Evolutionary conservation across 2,329 filamentous ascomycete genomes (phyloP).

Genomic region (Trichoderma breve): DNA sequence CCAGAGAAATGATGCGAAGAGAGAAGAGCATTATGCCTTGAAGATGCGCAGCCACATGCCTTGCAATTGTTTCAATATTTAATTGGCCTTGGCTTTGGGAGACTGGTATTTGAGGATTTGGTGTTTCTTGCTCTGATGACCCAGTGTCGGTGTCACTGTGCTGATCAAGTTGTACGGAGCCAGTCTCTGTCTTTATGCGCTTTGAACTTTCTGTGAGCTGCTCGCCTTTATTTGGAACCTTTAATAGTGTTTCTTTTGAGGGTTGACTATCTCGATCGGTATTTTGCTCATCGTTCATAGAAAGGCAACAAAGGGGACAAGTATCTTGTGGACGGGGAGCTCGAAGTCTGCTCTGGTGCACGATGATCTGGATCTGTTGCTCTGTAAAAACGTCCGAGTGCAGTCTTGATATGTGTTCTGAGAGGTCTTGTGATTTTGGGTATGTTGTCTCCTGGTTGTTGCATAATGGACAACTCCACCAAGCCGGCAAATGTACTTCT

Average conservation of each 20-base stretch:
- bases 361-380: neutral
- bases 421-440: neutral
- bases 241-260: neutral
- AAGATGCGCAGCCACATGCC: neutral
- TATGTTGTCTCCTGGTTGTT: neutral
- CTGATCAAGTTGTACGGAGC: neutral
- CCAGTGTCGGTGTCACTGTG: neutral
- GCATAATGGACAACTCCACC: conserved; percentile 20
- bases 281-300: neutral
- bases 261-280: neutral
- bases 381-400: neutral
- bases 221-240: rapidly evolving
- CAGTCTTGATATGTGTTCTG: neutral
- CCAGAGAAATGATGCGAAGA: neutral
- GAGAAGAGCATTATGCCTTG: conserved; percentile 3
- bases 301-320: conserved; percentile 6
- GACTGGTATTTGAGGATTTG: neutral
- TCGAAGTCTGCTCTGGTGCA: neutral
- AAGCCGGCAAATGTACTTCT: conserved; percentile 12
- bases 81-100: neutral
- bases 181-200: neutral
- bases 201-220: neutral
- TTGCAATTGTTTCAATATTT: neutral
- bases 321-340: neutral
- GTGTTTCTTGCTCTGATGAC: no score